Evolutionary conservation across 225 moss, liverwort and hornwort species (phyloP).

Genomic region (Physcomitrium patens): DNA sequence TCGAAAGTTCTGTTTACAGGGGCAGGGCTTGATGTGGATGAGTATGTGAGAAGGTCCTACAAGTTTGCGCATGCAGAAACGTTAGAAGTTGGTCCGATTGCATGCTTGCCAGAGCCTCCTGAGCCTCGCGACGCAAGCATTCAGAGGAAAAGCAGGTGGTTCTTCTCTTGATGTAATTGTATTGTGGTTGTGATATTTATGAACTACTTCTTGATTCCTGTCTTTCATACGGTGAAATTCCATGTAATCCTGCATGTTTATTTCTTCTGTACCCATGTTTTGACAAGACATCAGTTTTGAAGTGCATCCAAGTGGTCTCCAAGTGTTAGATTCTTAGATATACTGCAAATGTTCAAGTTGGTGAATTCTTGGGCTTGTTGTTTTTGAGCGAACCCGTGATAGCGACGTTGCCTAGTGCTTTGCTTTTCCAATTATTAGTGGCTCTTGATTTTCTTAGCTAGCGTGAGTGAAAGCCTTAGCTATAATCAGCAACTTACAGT

Average conservation of each 20-base stretch:
- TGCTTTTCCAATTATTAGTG: too few species aligned
- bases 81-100: conserved; percentile 96
- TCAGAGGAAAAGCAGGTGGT: conserved; percentile 84
- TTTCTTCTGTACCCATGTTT: conserved; percentile 4
- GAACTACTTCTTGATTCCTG: neutral
- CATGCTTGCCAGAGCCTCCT: conserved; percentile 96
- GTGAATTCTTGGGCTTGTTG: too few species aligned
- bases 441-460: too few species aligned
- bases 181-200: conserved; percentile 5
- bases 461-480: too few species aligned
- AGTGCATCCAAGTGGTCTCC: conserved; percentile 8
- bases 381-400: too few species aligned
- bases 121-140: conserved; percentile 89
- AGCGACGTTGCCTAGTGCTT: too few species aligned
- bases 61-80: conserved; percentile 96
- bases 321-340: neutral
- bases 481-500: neutral
- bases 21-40: conserved; percentile 97
- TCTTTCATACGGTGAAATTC: neutral
- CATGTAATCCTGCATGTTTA: neutral
- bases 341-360: too few species aligned
- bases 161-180: neutral
- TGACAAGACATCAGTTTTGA: conserved; percentile 5
- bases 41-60: conserved; percentile 96
- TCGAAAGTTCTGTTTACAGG: conserved; percentile 50